phyloP scores from a whole-genome alignment of 2,329 filamentous ascomycete genomes.

The Ceratocystiopsis brevicomis region DNA sequence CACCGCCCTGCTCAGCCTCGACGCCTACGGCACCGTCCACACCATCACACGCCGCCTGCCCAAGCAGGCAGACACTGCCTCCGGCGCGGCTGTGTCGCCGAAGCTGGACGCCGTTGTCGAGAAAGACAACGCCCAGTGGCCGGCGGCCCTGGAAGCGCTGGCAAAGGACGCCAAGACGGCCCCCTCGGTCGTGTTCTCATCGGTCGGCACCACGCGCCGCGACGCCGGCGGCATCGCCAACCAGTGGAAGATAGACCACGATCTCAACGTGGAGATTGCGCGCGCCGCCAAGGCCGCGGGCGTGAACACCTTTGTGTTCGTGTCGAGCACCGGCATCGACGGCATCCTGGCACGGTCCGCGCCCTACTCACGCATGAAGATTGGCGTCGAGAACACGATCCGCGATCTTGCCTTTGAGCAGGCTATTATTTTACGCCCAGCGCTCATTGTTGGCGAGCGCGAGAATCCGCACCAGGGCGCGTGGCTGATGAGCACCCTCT shows the following conservation, averaged over 20 bases:
- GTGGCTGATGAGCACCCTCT: slow-evolving; percentile 33
- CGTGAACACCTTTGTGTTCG: slow-evolving; percentile 55
- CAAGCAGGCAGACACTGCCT: slow-evolving; percentile 28
- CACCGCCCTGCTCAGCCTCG: slow-evolving; percentile 35
- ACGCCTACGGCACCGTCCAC: slow-evolving; percentile 32
- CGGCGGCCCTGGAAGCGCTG: slow-evolving; percentile 34
- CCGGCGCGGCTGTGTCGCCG: slow-evolving; percentile 32
- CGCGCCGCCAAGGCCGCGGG: slow-evolving; percentile 55
- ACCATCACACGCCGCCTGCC: slow-evolving; percentile 51
- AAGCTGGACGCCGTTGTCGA: slow-evolving; percentile 51
- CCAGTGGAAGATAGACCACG: slow-evolving; percentile 77
- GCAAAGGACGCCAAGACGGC: slow-evolving; percentile 26
- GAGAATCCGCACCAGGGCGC: slow-evolving; percentile 42
- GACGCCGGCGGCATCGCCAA: slow-evolving; percentile 56
- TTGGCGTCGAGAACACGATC: slow-evolving; percentile 65
- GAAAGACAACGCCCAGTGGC: slow-evolving; percentile 51
- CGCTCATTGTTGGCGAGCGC: slow-evolving; percentile 54
- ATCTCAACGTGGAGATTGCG: slow-evolving; percentile 65
- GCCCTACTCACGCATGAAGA: slow-evolving; percentile 55
- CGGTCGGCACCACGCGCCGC: slow-evolving; percentile 61
- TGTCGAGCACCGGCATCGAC: slow-evolving; percentile 39
- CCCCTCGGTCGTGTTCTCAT: slow-evolving; percentile 53
- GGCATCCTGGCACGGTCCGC: slow-evolving; percentile 22
- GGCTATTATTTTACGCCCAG: slow-evolving; percentile 56
- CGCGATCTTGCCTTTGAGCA: slow-evolving; percentile 56